These are phyloP conservation scores for Pichia ethanolica DNA, from an alignment of 805 yeast species.

Conservation along the genomic window DNA sequence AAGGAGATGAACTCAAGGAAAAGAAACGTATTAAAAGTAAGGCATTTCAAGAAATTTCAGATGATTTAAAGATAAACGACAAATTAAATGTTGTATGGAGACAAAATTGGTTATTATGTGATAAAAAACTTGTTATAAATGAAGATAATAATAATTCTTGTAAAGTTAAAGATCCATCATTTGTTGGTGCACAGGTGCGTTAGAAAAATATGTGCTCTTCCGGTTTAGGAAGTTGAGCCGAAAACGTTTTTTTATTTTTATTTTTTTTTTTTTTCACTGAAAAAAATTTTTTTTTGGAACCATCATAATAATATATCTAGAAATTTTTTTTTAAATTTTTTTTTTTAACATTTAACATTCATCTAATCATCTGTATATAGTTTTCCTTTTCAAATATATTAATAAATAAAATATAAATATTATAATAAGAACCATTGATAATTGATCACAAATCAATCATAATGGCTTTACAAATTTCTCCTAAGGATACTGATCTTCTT, in stretches of 20 bases:
- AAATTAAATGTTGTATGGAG: conserved; percentile 1
- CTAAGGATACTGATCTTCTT: conserved; percentile 65
- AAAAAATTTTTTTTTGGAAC: neutral
- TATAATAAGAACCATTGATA: neutral
- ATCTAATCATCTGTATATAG: neutral
- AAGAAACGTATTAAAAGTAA: conserved; percentile 9
- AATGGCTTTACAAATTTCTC: conserved; percentile 72
- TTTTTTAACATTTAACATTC: neutral
- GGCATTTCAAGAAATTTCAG: neutral
- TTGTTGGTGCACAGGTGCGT: conserved; percentile 7
- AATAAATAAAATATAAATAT: too few relatives aligned
- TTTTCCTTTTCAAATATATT: neutral
- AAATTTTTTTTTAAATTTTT: neutral
- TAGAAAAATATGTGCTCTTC: too few relatives aligned
- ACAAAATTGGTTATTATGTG: neutral
- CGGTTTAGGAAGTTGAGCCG: too few relatives aligned
- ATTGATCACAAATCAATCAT: neutral
- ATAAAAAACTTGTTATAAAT: neutral
- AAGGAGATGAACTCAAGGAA: neutral
- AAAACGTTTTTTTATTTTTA: neutral
- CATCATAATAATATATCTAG: too few relatives aligned
- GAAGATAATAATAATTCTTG: neutral
- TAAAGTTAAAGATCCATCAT: neutral
- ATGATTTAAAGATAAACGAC: neutral
- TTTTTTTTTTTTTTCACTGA: neutral